A percentile compares a stretch with the other conserved stretches of the same genome.
phyloP scores from a whole-genome alignment of 2,329 filamentous ascomycete species.

The Calonectria pteridis region DNA sequence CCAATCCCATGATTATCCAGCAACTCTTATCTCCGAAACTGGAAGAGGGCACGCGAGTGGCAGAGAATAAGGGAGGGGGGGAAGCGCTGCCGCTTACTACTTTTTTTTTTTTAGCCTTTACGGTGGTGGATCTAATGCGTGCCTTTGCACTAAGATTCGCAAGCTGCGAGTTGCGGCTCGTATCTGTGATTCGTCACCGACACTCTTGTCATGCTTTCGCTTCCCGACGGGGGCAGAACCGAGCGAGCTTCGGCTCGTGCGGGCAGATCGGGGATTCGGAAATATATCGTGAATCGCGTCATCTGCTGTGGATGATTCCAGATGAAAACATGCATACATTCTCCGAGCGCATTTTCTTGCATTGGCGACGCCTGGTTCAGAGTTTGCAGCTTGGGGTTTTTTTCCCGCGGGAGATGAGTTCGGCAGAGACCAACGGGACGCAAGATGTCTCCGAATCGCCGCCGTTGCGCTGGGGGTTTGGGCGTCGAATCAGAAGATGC shows the following conservation, averaged over 20 bases:
- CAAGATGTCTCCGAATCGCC: not conserved
- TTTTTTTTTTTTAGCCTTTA: not conserved
- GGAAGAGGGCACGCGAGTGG: too few relatives aligned
- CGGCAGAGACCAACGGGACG: not conserved
- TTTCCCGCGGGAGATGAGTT: not conserved
- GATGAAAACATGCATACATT: not conserved
- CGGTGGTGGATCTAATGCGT: not conserved
- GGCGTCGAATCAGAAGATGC: not conserved
- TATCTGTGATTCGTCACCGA: not conserved
- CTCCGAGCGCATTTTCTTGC: not conserved
- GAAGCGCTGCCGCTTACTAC: not conserved
- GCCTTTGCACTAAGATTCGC: constrained; percentile 3
- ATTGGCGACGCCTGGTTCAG: not conserved
- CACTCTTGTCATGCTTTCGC: not conserved
- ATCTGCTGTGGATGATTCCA: not conserved
- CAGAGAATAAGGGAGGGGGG: not conserved
- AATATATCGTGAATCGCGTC: constrained; percentile 4
- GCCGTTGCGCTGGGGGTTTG: not conserved
- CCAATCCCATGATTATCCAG: not conserved
- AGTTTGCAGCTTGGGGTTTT: not conserved
- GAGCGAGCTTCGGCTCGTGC: not conserved
- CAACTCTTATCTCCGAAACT: constrained; percentile 1
- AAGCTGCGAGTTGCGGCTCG: not conserved
- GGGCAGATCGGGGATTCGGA: not conserved
- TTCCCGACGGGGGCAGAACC: not conserved